A percentile compares a stretch with the other conserved stretches of the same genome.
phyloP scores from a whole-genome alignment of 352 stramenopile species.

The Thraustotheca clavata region DNA sequence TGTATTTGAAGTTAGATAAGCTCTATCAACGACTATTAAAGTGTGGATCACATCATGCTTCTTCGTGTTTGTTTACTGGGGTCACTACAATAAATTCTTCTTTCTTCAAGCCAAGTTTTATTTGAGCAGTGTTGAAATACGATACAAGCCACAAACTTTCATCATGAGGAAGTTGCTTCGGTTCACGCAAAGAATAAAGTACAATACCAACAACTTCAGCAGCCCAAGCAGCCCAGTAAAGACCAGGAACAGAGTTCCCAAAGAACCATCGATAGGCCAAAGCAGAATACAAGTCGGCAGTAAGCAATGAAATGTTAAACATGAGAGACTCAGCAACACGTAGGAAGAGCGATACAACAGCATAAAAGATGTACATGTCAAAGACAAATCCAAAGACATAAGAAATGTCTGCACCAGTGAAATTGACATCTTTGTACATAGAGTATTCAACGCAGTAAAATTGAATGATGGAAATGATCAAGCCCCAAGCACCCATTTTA shows the following conservation, averaged over 20 bases:
- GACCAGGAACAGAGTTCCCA: background rate
- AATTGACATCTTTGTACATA: conserved; percentile 41
- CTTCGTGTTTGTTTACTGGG: too few relatives aligned
- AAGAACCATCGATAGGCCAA: conserved; percentile 11
- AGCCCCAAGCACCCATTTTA: conserved; percentile 47
- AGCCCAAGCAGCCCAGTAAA: conserved; percentile 20
- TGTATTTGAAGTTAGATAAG: too few relatives aligned
- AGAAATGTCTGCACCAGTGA: conserved; percentile 41
- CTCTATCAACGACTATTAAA: too few relatives aligned
- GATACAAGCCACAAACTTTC: background rate
- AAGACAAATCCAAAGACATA: conserved; percentile 54
- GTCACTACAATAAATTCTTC: too few relatives aligned
- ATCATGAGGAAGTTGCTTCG: background rate
- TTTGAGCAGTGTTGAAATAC: too few relatives aligned
- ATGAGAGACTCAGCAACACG: conserved; percentile 57
- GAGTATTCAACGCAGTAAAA: conserved; percentile 37
- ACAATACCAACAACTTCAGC: conserved; percentile 14
- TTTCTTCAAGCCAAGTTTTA: too few relatives aligned
- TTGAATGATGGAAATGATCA: conserved; percentile 48
- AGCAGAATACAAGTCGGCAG: conserved; percentile 21
- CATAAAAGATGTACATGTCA: conserved; percentile 58
- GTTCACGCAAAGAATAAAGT: conserved; percentile 13
- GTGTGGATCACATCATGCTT: too few relatives aligned
- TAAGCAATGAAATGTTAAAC: conserved; percentile 65
- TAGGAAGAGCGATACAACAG: conserved; percentile 51